Conservation (phyloP, 495 filamentous ascomycete genomes). For the Thermochaetoides thermophila region DNA sequence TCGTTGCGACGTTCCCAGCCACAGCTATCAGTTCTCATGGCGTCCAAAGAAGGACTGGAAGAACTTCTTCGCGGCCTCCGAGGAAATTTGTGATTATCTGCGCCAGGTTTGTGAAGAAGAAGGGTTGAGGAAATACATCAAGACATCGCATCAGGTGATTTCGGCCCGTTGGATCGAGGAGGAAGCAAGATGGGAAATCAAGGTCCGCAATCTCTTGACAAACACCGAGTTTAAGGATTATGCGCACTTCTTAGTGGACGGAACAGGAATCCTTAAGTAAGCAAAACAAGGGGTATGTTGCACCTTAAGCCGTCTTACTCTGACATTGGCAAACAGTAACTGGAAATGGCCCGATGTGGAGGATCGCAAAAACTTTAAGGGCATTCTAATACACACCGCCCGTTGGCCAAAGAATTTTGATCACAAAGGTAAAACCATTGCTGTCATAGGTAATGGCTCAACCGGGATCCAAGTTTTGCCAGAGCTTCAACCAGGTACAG, state of each 20-base stretch:
- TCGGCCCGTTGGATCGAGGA: slow-evolving; percentile 28
- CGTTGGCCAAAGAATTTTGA: slow-evolving; percentile 42
- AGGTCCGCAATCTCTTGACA: slow-evolving; percentile 31
- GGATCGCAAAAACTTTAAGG: slow-evolving; percentile 32
- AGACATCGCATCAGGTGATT: slow-evolving; percentile 24
- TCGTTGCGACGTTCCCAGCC: slow-evolving; percentile 39
- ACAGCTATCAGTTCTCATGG: slow-evolving; percentile 43
- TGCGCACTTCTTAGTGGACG: slow-evolving; percentile 43
- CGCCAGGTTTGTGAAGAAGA: slow-evolving; percentile 38
- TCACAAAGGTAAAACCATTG: slow-evolving; percentile 40
- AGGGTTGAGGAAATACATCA: slow-evolving; percentile 37
- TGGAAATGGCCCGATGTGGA: slow-evolving; percentile 47
- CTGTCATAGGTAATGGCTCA: slow-evolving; percentile 45
- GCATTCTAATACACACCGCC: slow-evolving; percentile 42
- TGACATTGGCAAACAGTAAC: slow-evolving; percentile 26
- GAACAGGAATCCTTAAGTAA: slow-evolving; percentile 44
- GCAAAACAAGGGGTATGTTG: too few relatives aligned
- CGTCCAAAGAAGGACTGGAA: slow-evolving; percentile 43
- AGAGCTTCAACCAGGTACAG: slow-evolving; percentile 38
- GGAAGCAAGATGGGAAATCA: slow-evolving; percentile 34
- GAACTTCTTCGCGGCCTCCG: slow-evolving; percentile 39
- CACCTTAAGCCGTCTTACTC: too few relatives aligned
- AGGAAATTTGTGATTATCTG: slow-evolving; percentile 47
- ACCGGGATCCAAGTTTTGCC: slow-evolving; percentile 48
- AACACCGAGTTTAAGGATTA: slow-evolving; percentile 30